These are phyloP conservation scores for Toxoplasma gondii DNA, from an alignment of 169 alveolate genomes.

Conservation along the genomic window DNA sequence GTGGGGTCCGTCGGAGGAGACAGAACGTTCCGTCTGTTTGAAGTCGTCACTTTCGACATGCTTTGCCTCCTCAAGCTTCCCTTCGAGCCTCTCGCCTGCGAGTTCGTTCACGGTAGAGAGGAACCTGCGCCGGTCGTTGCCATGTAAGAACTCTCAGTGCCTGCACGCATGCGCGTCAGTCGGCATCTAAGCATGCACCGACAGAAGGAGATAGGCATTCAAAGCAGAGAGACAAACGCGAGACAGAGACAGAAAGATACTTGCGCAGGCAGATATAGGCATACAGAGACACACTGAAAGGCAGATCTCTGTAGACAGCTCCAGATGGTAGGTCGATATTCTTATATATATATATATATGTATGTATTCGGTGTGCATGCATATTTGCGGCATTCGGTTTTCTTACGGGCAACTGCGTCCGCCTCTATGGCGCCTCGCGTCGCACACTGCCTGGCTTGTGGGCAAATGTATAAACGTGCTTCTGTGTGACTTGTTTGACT, in stretches of 20 bases:
- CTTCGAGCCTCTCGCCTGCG: conserved; percentile 80
- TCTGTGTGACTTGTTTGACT: too few relatives aligned
- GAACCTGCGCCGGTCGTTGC: conserved; percentile 74
- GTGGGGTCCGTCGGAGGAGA: conserved; percentile 85
- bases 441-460: too few relatives aligned
- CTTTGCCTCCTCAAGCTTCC: conserved; percentile 69
- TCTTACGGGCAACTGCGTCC: too few relatives aligned
- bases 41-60: conserved; percentile 71
- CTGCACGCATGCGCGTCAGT: background rate
- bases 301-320: conserved; percentile 9
- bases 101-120: conserved; percentile 73
- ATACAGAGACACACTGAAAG: conserved; percentile 39
- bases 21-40: conserved; percentile 81
- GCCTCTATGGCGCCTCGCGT: too few relatives aligned
- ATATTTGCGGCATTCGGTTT: background rate
- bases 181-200: background rate
- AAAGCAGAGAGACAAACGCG: too few relatives aligned
- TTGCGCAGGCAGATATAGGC: conserved; percentile 59
- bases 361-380: background rate
- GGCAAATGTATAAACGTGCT: too few relatives aligned
- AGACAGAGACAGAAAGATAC: conserved; percentile 43
- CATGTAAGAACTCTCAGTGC: conserved; percentile 70
- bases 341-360: conserved; percentile 37
- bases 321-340: background rate
- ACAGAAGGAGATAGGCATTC: conserved; percentile 64